Evolutionary conservation across 1,139 yeast species (phyloP), one percentile per base, ranked within the genome.

Genomic region (Yamadazyma sp.): DNA sequence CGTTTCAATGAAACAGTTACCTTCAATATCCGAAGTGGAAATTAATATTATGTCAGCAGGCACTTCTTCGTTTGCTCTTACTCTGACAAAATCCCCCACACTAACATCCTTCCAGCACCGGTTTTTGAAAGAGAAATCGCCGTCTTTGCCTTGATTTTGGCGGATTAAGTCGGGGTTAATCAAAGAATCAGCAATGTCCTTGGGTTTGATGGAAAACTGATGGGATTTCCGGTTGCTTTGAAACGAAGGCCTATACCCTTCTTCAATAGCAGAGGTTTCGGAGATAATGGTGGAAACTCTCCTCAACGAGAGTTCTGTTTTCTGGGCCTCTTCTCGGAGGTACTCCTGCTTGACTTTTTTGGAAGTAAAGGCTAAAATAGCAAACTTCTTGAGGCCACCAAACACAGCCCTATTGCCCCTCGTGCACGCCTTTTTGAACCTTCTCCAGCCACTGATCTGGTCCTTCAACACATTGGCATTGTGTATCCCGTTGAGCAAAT

Each of bases 1-100:
- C 1, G 98, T 92, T 61, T 92, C 97, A 30, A 90, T 82, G 54
- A 83, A 90, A 63, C 97, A 90, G 33, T 84, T 89, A 30, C 96
- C 96, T 56, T 92, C 97, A 1, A 75, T 60, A 57, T 90, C 97
- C 0, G 95, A 84, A 0, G 96, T 82, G 2, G 96, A 78, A 31
- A 92, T 56, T 22, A 90, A 66, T 13, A 88, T 73, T 26, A 90
- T 62, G 66, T 92, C 98, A 8, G 97, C 97, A 2, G 98, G 98
- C 20, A 92, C 80, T 62, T 88, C 95, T 59, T 90, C 97, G 57
- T 92, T 85, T 45, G 84, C 83, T 51, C 87, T 78, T 15, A 92
- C 75, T 51, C 96, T 78, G 33, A 92, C 80, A 48, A 89, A 74
- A 54, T 90, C 97, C 44, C 98, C 98, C 21, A 90, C 96, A 40